Evolutionary conservation across 371 early-diverging fungal species (phyloP).

Genomic region (Mortierella sp.): DNA sequence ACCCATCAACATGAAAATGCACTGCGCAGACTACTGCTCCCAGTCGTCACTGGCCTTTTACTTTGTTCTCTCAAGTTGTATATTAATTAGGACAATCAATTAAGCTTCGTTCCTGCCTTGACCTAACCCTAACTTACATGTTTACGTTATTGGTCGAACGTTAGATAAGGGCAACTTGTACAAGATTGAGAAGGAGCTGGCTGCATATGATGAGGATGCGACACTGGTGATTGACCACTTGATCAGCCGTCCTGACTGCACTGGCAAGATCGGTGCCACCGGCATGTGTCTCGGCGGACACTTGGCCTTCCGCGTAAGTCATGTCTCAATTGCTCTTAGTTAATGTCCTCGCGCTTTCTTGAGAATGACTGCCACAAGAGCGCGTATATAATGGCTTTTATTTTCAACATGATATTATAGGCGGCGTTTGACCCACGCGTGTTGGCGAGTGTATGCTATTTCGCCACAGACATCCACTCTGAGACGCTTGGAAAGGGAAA

Average conservation of each 20-base stretch:
- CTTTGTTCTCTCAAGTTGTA: not conserved
- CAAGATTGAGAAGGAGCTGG: constrained; percentile 63
- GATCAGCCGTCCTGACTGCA: constrained; percentile 61
- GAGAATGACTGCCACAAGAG: not conserved
- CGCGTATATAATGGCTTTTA: not conserved
- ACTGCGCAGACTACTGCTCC: not conserved
- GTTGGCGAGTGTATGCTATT: constrained; percentile 63
- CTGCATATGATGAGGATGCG: constrained; percentile 68
- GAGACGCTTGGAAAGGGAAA: constrained; percentile 62
- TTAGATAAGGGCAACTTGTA: constrained; percentile 60
- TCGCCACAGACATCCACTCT: constrained; percentile 71
- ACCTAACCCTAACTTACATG: not conserved
- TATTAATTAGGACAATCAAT: not conserved
- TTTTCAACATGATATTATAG: constrained; percentile 11
- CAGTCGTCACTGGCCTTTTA: not conserved
- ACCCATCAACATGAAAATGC: not conserved
- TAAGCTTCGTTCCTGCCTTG: not conserved
- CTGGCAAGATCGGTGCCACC: constrained; percentile 63
- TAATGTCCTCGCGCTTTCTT: not conserved
- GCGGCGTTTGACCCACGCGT: constrained; percentile 67
- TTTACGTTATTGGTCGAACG: not conserved
- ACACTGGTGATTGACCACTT: constrained; percentile 62
- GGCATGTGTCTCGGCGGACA: constrained; percentile 73
- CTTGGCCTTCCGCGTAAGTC: constrained; percentile 63
- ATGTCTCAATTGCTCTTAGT: not conserved